Evolutionary conservation across 768 basidiomycete genomes (phyloP).

Genomic region (Lanmaoa pseudosensibilis): DNA sequence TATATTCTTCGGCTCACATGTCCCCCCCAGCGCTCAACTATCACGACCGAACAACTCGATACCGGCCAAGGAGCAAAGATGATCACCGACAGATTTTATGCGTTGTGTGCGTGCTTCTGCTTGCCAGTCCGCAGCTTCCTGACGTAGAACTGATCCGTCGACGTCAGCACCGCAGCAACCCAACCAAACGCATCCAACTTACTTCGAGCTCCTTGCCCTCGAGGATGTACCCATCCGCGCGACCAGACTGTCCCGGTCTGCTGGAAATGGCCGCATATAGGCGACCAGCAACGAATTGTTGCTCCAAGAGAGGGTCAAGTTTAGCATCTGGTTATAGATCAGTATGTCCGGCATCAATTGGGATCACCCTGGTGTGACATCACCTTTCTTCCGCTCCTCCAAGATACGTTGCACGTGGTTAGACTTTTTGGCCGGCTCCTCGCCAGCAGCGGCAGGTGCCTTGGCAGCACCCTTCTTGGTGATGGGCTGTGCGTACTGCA

Average conservation of each 20-base stretch:
- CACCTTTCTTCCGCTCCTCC: conserved; percentile 91
- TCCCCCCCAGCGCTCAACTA: neutral
- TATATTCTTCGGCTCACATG: neutral
- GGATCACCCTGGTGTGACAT: conserved; percentile 18
- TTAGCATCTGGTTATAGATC: conserved; percentile 65
- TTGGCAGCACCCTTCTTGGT: conserved; percentile 79
- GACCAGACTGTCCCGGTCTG: conserved; percentile 95
- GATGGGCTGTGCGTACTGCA: conserved; percentile 91
- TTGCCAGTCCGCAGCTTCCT: conserved; percentile 92
- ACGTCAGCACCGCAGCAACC: conserved; percentile 22
- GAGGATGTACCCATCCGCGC: conserved; percentile 94
- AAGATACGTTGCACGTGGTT: conserved; percentile 86
- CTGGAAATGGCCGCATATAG: conserved; percentile 92
- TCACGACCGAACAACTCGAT: neutral
- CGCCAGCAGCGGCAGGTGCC: conserved; percentile 43
- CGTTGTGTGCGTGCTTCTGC: conserved; percentile 82
- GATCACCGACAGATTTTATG: conserved; percentile 26
- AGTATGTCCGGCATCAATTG: conserved; percentile 9
- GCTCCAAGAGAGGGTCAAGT: conserved; percentile 85
- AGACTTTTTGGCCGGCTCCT: conserved; percentile 77
- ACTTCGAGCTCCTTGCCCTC: conserved; percentile 99
- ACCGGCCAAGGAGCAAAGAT: neutral
- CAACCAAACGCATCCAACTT: conserved; percentile 14
- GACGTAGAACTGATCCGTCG: conserved; percentile 75
- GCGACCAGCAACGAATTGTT: conserved; percentile 92